Evolutionary conservation across 345 rosid genomes (phyloP).

Genomic region (Syzygium oleosum): DNA sequence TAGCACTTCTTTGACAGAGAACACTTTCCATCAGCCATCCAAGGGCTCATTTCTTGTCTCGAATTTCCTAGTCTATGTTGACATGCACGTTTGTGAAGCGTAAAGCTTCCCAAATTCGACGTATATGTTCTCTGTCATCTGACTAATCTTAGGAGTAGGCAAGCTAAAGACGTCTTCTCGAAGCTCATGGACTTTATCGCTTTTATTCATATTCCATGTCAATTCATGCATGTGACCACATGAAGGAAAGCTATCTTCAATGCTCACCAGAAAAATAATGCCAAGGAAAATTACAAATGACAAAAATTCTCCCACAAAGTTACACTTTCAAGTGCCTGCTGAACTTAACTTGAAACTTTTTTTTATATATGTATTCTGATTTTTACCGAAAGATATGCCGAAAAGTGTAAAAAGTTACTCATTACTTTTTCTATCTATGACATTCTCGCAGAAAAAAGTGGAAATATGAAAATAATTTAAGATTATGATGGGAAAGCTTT

Average conservation of each 20-base stretch:
- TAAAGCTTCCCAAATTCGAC: background rate
- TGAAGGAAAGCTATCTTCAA: background rate
- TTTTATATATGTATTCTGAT: background rate
- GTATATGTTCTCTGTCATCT: background rate
- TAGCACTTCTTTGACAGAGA: background rate
- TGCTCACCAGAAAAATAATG: background rate
- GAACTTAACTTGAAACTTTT: background rate
- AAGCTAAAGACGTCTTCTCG: background rate
- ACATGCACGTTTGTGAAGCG: background rate
- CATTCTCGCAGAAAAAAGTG: background rate
- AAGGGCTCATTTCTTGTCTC: background rate
- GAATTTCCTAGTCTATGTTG: background rate
- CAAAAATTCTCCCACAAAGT: background rate
- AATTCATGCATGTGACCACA: background rate
- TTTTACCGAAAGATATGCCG: background rate
- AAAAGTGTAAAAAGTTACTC: background rate
- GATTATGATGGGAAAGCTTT: background rate
- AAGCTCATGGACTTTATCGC: background rate
- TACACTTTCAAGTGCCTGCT: background rate
- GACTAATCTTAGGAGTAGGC: background rate
- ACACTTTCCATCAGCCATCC: background rate
- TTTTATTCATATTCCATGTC: background rate
- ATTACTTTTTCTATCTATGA: background rate
- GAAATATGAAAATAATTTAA: background rate
- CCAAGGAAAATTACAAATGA: background rate